These are phyloP conservation scores for Stagonosporopsis vannaccii DNA, from an alignment of 2,329 filamentous ascomycete genomes.

Conservation along the genomic window DNA sequence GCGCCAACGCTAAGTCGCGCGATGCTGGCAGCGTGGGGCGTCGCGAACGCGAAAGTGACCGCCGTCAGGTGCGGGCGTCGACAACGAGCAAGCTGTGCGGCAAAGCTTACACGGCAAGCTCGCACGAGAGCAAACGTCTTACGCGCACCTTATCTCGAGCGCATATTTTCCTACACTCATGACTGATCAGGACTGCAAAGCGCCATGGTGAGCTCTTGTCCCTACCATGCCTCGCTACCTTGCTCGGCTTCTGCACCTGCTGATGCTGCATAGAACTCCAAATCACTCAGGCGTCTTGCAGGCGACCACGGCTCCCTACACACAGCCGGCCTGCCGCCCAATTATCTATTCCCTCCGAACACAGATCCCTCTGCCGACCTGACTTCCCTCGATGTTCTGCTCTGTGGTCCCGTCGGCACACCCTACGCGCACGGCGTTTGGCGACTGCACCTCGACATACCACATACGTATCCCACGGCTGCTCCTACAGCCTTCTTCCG, in stretches of 20 bases:
- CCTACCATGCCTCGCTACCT: background rate
- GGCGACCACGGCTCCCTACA: slow-evolving; percentile 66
- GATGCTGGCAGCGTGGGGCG: slow-evolving; percentile 4
- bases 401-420: slow-evolving; percentile 66
- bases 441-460: slow-evolving; percentile 66
- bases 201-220: slow-evolving; percentile 21
- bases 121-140: background rate
- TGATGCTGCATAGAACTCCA: slow-evolving; percentile 51
- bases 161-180: background rate
- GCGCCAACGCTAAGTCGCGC: slow-evolving; percentile 2
- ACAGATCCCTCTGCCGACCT: slow-evolving; percentile 59
- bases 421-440: slow-evolving; percentile 67
- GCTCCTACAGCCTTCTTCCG: slow-evolving; percentile 66
- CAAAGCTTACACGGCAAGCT: background rate
- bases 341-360: slow-evolving; percentile 64
- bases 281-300: slow-evolving; percentile 64
- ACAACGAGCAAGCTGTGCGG: background rate
- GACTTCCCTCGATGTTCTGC: slow-evolving; percentile 63
- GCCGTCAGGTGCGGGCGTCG: too few relatives aligned
- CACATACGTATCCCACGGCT: slow-evolving; percentile 61
- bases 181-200: background rate
- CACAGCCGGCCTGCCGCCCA: slow-evolving; percentile 63
- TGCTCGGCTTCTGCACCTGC: background rate
- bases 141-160: background rate
- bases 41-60: slow-evolving; percentile 14